Evolutionary conservation across 1,139 yeast genomes (phyloP).

Genomic region (Scheffersomyces quercinus): DNA sequence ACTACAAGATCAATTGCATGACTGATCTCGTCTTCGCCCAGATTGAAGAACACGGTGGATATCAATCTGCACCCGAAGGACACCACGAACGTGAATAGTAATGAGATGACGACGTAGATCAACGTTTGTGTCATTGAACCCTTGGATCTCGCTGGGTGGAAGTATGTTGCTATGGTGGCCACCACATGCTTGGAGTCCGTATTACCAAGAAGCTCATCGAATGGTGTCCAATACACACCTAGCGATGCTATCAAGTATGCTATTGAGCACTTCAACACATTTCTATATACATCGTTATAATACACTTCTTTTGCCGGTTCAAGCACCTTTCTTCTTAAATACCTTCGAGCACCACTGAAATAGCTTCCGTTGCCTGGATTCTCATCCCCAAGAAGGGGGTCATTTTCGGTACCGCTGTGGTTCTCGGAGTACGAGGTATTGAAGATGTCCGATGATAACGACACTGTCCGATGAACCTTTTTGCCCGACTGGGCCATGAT

Average conservation of each 20-base stretch:
- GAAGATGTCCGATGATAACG: constrained; percentile 7
- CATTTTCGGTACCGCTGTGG: too few relatives aligned
- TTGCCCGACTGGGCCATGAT: constrained; percentile 44
- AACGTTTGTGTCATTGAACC: constrained; percentile 83
- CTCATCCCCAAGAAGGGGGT: too few relatives aligned
- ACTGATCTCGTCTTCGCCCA: constrained; percentile 53
- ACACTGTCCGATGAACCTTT: constrained; percentile 35
- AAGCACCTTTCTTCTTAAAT: too few relatives aligned
- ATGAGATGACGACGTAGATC: constrained; percentile 56
- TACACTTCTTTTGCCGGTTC: constrained; percentile 6
- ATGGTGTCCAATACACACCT: constrained; percentile 66
- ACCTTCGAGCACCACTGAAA: background rate
- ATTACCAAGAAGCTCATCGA: constrained; percentile 58
- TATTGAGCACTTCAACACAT: constrained; percentile 63
- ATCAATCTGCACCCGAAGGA: constrained; percentile 56
- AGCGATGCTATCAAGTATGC: constrained; percentile 74
- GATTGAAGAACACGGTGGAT: constrained; percentile 47
- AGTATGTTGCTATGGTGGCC: constrained; percentile 82
- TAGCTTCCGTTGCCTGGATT: background rate
- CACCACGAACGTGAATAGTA: constrained; percentile 56
- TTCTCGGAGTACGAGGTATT: too few relatives aligned
- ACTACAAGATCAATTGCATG: constrained; percentile 57
- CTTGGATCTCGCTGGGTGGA: constrained; percentile 77
- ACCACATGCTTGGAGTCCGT: constrained; percentile 80
- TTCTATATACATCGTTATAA: constrained; percentile 20